Evolutionary conservation across 1,139 yeast species (phyloP), one percentile per base, ranked within the genome.

Genomic region (Diutina siamensis): DNA sequence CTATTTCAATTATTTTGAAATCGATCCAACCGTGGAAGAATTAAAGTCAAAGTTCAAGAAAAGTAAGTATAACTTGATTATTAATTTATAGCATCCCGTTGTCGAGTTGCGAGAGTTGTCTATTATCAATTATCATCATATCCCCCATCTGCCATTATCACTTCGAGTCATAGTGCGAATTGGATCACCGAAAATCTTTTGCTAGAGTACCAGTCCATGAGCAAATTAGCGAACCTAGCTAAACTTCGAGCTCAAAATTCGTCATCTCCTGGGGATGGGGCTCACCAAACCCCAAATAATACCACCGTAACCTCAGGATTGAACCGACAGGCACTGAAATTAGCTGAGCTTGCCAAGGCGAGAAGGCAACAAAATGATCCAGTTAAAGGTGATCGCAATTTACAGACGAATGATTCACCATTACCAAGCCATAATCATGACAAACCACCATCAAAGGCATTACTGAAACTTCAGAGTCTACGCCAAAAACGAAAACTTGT

Each of bases 1-100:
- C 13, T 80, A 80, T 69, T 68, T 67, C 53, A 76, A 78, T 54
- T 79, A 80, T 57, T 76, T 76, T 56, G 80, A 77, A 45, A 54
- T 78, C 7, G 76, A 71, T 3, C 69, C 71, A n/a, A 60, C 86
- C 0, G 55, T 78, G 12, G 67, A 62, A 35, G 82, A 78, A 50
- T 57, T 83, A 47, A 73, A 72, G 53, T 60, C 69, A 44, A 65
- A 62, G 54, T 72, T 58, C 52, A 64, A 65, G 49, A 71, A 64
- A 57, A 66, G 76, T 71, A 71, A 53, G 76, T 69, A 63, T 60
- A 28, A 35, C 48, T 46, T 21, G n/a, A 20, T 19, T 10, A 9
- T 20, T 15, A 7, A 13, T n/a, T 13, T 10, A 35, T 18, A 3
- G 20, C 38, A 20, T 18, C 20, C 13, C 15, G 21, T 7, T 18